Evolutionary conservation across 306 rosid genomes (phyloP).

Genomic region (Trifolium repens): DNA sequence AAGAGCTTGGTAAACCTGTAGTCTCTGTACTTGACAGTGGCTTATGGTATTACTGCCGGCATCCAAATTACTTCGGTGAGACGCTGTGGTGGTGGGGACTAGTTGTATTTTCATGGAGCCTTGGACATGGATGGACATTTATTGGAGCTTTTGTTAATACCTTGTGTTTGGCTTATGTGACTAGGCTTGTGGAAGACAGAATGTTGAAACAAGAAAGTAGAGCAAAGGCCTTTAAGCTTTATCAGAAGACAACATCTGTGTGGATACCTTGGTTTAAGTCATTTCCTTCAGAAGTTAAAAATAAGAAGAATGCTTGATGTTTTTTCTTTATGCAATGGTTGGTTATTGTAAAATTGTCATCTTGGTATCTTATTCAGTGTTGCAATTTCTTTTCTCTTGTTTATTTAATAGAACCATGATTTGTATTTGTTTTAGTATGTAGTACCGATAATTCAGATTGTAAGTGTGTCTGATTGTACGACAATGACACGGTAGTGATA

Average conservation of each 20-base stretch:
- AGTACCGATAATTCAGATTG: background rate
- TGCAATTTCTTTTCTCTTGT: constrained; percentile 37
- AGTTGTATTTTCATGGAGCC: constrained; percentile 68
- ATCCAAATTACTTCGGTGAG: constrained; percentile 92
- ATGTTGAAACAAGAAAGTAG: constrained; percentile 78
- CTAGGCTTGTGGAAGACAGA: constrained; percentile 78
- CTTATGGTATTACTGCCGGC: constrained; percentile 79
- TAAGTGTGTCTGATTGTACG: background rate
- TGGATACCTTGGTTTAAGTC: constrained; percentile 89
- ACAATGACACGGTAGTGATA: background rate
- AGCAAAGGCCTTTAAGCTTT: constrained; percentile 69
- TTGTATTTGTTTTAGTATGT: constrained; percentile 38
- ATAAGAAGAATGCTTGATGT: constrained; percentile 68
- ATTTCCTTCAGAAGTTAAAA: constrained; percentile 51
- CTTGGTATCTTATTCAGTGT: constrained; percentile 17
- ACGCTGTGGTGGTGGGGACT: constrained; percentile 98
- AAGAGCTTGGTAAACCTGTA: constrained; percentile 57
- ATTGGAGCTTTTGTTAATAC: constrained; percentile 70
- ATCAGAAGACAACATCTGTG: constrained; percentile 89
- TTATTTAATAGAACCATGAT: constrained; percentile 40
- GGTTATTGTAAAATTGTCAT: constrained; percentile 40
- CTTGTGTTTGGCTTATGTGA: constrained; percentile 85
- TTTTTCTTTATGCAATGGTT: constrained; percentile 26
- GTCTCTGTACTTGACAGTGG: constrained; percentile 69
- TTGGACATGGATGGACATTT: constrained; percentile 75